A percentile compares a stretch with the other conserved stretches of the same genome.
Evolutionary conservation across 2,329 filamentous ascomycete species (phyloP).

Genomic region (Beauveria medogensis): DNA sequence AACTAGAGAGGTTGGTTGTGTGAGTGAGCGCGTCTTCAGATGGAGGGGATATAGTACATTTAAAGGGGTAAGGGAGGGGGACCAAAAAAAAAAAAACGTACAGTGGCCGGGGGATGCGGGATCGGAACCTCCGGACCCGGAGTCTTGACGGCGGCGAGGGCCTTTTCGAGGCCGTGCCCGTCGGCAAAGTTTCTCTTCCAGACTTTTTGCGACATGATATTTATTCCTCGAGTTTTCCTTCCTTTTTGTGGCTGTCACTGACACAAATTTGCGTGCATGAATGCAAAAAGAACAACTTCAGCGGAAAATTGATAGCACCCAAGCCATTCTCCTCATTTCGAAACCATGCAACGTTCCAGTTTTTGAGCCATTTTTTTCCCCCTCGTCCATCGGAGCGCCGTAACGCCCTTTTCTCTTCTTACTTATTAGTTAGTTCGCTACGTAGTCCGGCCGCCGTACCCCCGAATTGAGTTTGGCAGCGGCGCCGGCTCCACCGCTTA

Average conservation of each 20-base stretch:
- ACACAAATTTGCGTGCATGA: neutral
- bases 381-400: neutral
- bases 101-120: slow-evolving; percentile 16
- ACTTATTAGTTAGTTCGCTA: neutral
- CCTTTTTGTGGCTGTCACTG: no score
- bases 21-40: neutral
- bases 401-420: neutral
- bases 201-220: slow-evolving; percentile 23
- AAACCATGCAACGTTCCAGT: slow-evolving; percentile 3
- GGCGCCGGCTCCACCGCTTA: neutral
- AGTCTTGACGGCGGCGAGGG: slow-evolving; percentile 17
- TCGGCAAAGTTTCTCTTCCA: slow-evolving; percentile 20
- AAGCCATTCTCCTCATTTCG: no score
- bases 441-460: neutral
- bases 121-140: slow-evolving; percentile 14
- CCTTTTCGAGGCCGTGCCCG: slow-evolving; percentile 20
- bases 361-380: slow-evolving; percentile 1
- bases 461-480: neutral
- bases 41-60: neutral
- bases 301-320: neutral
- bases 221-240: slow-evolving; percentile 18
- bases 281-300: neutral
- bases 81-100: slow-evolving; percentile 10
- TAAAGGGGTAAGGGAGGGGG: no score
- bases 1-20: slow-evolving; percentile 17